Evolutionary conservation across 78 protist genomes (phyloP).

Genomic region (Bigelowiella natans): DNA sequence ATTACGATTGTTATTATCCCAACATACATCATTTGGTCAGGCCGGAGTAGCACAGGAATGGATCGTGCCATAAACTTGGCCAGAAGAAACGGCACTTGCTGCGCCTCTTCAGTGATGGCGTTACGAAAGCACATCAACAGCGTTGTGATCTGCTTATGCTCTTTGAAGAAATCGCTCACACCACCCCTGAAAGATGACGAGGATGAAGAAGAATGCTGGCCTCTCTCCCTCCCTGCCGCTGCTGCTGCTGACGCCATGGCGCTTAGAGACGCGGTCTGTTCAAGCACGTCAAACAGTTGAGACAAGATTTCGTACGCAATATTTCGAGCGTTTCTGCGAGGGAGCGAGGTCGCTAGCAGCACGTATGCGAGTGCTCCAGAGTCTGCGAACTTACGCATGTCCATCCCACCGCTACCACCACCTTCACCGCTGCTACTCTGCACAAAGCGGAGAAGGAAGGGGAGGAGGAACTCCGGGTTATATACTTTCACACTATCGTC

Average conservation of each 20-base stretch:
- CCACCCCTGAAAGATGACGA: neutral
- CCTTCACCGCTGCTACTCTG: no score
- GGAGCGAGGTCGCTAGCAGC: no score
- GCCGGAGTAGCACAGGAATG: neutral
- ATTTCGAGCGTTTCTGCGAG: no score
- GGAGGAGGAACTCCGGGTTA: no score
- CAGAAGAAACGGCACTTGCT: neutral
- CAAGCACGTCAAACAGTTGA: neutral
- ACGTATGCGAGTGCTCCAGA: no score
- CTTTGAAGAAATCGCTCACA: neutral
- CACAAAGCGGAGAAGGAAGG: no score
- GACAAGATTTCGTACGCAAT: no score
- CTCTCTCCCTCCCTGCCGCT: neutral
- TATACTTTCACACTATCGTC: no score
- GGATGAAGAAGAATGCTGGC: no score
- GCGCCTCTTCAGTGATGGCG: neutral
- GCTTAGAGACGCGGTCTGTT: neutral
- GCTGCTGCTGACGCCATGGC: neutral
- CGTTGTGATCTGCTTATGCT: neutral
- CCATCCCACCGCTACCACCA: no score
- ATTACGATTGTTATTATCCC: no score
- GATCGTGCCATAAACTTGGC: neutral
- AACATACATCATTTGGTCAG: neutral
- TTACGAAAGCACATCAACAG: neutral
- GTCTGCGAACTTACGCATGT: no score